Percentiles rank a stretch among this genome's conserved stretches.
phyloP scores from a whole-genome alignment of 306 rosid species.

The Elaeagnus macrophylla region DNA sequence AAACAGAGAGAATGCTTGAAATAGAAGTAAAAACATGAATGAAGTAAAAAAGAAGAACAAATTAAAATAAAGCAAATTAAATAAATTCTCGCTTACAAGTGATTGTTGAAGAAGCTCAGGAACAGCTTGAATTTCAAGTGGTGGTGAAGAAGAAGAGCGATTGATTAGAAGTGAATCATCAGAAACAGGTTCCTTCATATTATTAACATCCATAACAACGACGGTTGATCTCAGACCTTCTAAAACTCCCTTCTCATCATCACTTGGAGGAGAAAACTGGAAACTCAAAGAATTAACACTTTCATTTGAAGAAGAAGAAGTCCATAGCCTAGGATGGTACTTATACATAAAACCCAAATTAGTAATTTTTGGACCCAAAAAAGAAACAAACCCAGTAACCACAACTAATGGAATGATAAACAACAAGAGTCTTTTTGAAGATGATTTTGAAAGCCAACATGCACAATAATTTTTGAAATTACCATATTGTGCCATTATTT shows the following conservation, averaged over 20 bases:
- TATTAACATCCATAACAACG: conserved; percentile 21
- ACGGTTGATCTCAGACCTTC: conserved; percentile 29
- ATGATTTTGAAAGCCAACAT: conserved; percentile 13
- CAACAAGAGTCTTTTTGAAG: conserved; percentile 34
- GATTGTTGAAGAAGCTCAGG: conserved; percentile 16
- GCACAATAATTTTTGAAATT: conserved; percentile 14
- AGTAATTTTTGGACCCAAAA: conserved; percentile 42
- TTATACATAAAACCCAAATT: conserved; percentile 22
- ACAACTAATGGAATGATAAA: conserved; percentile 40
- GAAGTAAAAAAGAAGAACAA: background rate
- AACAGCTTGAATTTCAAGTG: conserved; percentile 20
- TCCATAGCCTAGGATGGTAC: conserved; percentile 9
- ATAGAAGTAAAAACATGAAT: background rate
- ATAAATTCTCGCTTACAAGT: conserved; percentile 27
- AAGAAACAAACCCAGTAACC: conserved; percentile 42
- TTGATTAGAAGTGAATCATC: conserved; percentile 32
- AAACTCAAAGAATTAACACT: background rate
- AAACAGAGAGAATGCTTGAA: too few species aligned
- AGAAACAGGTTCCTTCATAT: conserved; percentile 37
- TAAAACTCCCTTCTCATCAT: conserved; percentile 15
- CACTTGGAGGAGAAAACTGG: background rate
- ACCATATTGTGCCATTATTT: conserved; percentile 14
- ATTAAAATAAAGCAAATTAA: background rate
- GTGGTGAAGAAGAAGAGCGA: conserved; percentile 47
- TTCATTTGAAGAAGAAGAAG: conserved; percentile 8